These are phyloP conservation scores for Fusarium sp. DNA, from an alignment of 2,329 filamentous ascomycete species.

Conservation along the genomic window DNA sequence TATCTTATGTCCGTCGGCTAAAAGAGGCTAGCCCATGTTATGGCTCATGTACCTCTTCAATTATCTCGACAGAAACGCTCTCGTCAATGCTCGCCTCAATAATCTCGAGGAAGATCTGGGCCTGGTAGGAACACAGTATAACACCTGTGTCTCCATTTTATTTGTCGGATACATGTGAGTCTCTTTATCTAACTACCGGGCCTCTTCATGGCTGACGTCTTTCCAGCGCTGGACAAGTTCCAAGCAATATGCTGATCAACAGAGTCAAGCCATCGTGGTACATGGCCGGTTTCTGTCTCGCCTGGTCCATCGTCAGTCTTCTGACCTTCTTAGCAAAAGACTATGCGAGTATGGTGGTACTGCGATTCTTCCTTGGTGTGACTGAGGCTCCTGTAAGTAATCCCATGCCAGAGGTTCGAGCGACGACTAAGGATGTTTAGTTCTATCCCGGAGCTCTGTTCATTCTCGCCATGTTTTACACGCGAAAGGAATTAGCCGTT, in stretches of 20 bases:
- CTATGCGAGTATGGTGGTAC: slow-evolving; percentile 56
- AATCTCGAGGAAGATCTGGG: slow-evolving; percentile 64
- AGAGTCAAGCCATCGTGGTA: slow-evolving; percentile 57
- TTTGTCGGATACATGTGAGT: slow-evolving; percentile 51
- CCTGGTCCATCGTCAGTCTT: slow-evolving; percentile 55
- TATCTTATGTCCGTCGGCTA: neutral
- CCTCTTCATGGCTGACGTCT: neutral
- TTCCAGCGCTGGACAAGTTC: slow-evolving; percentile 45
- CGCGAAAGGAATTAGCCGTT: slow-evolving; percentile 57
- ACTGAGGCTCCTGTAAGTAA: slow-evolving; percentile 51
- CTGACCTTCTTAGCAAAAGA: slow-evolving; percentile 55
- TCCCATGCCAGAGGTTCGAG: rapidly evolving
- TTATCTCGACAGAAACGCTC: slow-evolving; percentile 63
- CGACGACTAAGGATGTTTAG: neutral
- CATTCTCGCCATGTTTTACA: slow-evolving; percentile 65
- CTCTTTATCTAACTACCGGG: rapidly evolving
- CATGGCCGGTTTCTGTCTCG: slow-evolving; percentile 51
- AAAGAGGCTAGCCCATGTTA: slow-evolving; percentile 42
- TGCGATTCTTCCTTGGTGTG: slow-evolving; percentile 55
- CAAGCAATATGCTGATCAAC: slow-evolving; percentile 54
- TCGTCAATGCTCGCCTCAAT: slow-evolving; percentile 66
- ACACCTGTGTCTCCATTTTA: slow-evolving; percentile 50
- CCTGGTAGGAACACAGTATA: slow-evolving; percentile 53
- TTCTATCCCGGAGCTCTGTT: slow-evolving; percentile 51
- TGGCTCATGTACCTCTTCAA: slow-evolving; percentile 56